Conservation (phyloP, 768 basidiomycete genomes). For the Phlebiopsis gigantea region DNA sequence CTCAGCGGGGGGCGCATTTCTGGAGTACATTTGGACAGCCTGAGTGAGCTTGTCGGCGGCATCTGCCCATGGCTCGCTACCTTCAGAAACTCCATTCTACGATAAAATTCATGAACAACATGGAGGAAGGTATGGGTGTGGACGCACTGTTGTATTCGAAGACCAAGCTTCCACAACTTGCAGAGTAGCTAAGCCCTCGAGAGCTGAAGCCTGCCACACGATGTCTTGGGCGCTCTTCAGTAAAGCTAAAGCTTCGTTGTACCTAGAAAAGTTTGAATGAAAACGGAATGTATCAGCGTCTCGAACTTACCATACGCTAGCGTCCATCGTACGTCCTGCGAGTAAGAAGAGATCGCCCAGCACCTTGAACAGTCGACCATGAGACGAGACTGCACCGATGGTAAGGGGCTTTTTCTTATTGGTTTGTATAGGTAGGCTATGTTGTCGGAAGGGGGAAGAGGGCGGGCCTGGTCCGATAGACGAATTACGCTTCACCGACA, state of each 20-base stretch:
- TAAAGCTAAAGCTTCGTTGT: slow-evolving; percentile 76
- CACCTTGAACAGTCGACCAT: slow-evolving; percentile 83
- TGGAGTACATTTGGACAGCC: slow-evolving; percentile 55
- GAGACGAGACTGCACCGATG: slow-evolving; percentile 67
- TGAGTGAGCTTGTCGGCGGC: slow-evolving; percentile 70
- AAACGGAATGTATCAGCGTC: slow-evolving; percentile 13
- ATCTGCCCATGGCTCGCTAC: slow-evolving; percentile 73
- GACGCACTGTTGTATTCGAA: slow-evolving; percentile 60
- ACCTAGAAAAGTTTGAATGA: slow-evolving; percentile 44
- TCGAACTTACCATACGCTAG: slow-evolving; percentile 63
- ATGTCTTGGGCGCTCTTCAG: slow-evolving; percentile 71
- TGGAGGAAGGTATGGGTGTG: slow-evolving; percentile 6
- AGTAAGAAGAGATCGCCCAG: slow-evolving; percentile 86
- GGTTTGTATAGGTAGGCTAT: slow-evolving; percentile 39
- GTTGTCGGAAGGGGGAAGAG: slow-evolving; percentile 40
- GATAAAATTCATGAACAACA: background rate
- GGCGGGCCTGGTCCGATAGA: slow-evolving; percentile 34
- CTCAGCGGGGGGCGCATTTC: slow-evolving; percentile 40
- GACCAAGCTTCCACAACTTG: slow-evolving; percentile 84
- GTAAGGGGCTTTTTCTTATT: slow-evolving; percentile 58
- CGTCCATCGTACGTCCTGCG: slow-evolving; percentile 81
- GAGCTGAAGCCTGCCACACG: slow-evolving; percentile 84
- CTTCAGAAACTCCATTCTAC: slow-evolving; percentile 51
- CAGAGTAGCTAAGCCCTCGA: slow-evolving; percentile 82
- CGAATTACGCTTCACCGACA: slow-evolving; percentile 48